Evolutionary conservation across 106 monocot species (phyloP).

Genomic region (Phalaenopsis equestris): DNA sequence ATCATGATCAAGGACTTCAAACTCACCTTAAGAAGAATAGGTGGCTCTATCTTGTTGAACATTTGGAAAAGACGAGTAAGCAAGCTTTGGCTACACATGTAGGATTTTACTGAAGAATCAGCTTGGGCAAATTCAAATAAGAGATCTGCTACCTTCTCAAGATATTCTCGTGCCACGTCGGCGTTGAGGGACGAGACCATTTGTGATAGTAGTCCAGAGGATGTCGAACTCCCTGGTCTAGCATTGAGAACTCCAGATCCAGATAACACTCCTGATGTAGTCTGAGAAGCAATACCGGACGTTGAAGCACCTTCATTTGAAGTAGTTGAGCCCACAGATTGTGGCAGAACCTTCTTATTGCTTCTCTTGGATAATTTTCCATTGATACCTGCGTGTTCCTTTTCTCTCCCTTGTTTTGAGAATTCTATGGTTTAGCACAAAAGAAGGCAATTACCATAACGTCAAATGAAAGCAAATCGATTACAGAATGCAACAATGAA

Average conservation of each 20-base stretch:
- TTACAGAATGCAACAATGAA: neutral
- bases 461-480: neutral
- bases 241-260: conserved; percentile 72
- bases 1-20: neutral
- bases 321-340: conserved; percentile 16
- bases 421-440: conserved; percentile 34
- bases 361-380: conserved; percentile 23
- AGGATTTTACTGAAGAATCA: conserved; percentile 48
- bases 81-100: conserved; percentile 72
- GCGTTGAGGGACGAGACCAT: conserved; percentile 55
- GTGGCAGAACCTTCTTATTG: conserved; percentile 25
- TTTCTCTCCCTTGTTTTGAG: conserved; percentile 52
- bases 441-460: neutral
- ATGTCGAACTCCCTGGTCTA: conserved; percentile 62
- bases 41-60: conserved; percentile 72
- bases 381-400: conserved; percentile 25
- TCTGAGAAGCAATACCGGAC: conserved; percentile 57
- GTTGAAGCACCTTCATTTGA: conserved; percentile 49
- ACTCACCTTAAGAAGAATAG: conserved; percentile 56
- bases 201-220: conserved; percentile 61
- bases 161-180: conserved; percentile 75
- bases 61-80: conserved; percentile 70
- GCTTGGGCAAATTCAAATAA: conserved; percentile 49
- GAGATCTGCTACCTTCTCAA: conserved; percentile 52
- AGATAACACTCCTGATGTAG: conserved; percentile 59